Evolutionary conservation across 768 basidiomycete species (phyloP).

Genomic region (Termitomyces eurrhizus): DNA sequence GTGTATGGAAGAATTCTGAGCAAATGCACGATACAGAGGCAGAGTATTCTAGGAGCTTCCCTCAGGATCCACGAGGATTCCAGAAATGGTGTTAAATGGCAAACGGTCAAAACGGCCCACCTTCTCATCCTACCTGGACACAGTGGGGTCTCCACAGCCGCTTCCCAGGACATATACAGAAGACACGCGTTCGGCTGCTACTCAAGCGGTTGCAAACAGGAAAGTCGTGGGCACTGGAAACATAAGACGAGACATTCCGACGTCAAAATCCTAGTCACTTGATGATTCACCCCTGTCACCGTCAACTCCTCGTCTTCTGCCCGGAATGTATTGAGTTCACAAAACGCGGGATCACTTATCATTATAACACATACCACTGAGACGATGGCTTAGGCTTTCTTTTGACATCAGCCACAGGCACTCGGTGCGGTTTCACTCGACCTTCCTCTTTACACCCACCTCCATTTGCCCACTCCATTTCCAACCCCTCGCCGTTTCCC

Average conservation of each 20-base stretch:
- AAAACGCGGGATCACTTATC: too few species aligned
- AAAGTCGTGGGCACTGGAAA: not conserved
- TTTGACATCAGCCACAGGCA: not conserved
- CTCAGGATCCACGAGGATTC: not conserved
- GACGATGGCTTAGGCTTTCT: too few species aligned
- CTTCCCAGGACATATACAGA: not conserved
- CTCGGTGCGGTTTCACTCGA: not conserved
- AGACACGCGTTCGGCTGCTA: not conserved
- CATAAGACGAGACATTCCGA: not conserved
- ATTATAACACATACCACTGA: too few species aligned
- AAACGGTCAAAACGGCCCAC: not conserved
- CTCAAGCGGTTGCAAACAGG: not conserved
- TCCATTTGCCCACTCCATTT: not conserved
- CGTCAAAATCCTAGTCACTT: not conserved
- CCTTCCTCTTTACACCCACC: not conserved
- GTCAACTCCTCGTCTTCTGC: too few species aligned
- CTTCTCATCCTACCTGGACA: too few species aligned
- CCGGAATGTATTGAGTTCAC: too few species aligned
- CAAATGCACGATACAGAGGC: conserved; percentile 68
- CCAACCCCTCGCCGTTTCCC: not conserved
- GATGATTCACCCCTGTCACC: not conserved
- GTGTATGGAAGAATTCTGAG: conserved; percentile 96
- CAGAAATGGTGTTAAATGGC: not conserved
- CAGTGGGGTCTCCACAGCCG: not conserved
- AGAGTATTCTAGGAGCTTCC: conserved; percentile 27